phyloP scores from a whole-genome alignment of 108 stramenopile species.

The Nitzschia putrida region DNA sequence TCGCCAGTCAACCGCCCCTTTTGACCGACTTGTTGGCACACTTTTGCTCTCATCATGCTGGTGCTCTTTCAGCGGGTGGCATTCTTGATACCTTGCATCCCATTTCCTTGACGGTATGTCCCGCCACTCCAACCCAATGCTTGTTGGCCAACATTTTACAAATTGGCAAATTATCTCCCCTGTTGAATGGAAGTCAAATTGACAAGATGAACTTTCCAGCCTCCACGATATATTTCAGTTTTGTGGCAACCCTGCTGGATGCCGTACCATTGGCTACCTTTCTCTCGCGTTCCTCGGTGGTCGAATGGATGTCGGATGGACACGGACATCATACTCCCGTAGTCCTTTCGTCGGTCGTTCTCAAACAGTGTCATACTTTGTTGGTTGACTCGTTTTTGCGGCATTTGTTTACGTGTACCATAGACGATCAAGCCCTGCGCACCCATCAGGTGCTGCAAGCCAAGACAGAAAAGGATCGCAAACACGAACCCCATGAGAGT shows the following conservation, averaged over 20 bases:
- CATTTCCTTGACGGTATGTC: conserved; percentile 59
- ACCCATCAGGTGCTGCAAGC: conserved; percentile 50
- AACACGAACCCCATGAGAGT: conserved; percentile 64
- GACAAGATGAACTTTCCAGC: conserved; percentile 41
- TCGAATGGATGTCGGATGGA: conserved; percentile 82
- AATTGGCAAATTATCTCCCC: conserved; percentile 51
- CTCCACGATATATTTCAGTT: conserved; percentile 59
- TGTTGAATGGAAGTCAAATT: conserved; percentile 52
- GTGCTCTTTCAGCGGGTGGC: conserved; percentile 43
- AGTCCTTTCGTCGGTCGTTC: conserved; percentile 65
- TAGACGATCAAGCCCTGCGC: conserved; percentile 47
- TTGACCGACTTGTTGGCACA: conserved; percentile 43
- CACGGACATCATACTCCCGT: conserved; percentile 67
- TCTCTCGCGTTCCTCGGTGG: conserved; percentile 58
- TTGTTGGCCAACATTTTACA: conserved; percentile 74
- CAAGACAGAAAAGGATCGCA: conserved; percentile 76
- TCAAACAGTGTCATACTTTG: conserved; percentile 71
- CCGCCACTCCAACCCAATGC: conserved; percentile 66
- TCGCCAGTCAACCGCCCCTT: conserved; percentile 10
- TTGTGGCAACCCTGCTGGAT: conserved; percentile 68
- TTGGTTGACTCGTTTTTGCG: conserved; percentile 69
- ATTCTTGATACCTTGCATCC: conserved; percentile 54
- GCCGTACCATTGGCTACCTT: conserved; percentile 73
- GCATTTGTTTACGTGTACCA: conserved; percentile 60
- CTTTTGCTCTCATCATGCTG: conserved; percentile 40